Evolutionary conservation across 257 asterid genomes (phyloP).

Genomic region (Verbascum thapsus): DNA sequence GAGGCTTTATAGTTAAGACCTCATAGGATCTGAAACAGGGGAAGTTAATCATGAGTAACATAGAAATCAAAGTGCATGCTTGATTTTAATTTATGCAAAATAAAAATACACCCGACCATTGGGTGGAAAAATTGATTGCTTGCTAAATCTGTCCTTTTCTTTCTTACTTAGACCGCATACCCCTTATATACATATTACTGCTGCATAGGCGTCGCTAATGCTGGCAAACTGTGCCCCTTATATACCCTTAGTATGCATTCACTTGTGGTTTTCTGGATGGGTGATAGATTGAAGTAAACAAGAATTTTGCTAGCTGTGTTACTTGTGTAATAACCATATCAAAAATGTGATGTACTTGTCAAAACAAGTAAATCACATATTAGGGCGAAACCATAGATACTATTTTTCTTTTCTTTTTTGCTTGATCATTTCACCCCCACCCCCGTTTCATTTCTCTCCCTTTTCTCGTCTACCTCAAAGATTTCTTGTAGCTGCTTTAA

Average conservation of each 20-base stretch:
- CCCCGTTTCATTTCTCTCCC: too few species aligned
- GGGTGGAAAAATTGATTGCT: conserved; percentile 6
- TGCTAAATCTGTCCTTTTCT: background rate
- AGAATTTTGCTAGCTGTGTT: background rate
- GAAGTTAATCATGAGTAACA: background rate
- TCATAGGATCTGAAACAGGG: background rate
- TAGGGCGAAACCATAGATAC: background rate
- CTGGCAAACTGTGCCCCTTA: background rate
- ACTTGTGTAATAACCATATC: background rate
- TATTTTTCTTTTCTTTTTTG: background rate
- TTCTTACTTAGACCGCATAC: background rate
- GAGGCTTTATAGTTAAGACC: background rate
- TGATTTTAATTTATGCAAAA: background rate
- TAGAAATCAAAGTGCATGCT: background rate
- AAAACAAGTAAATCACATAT: background rate
- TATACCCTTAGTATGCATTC: background rate
- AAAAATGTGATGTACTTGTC: background rate
- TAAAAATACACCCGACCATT: background rate
- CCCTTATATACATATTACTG: background rate
- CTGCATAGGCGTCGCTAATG: background rate
- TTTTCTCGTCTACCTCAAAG: background rate
- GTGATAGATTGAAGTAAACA: background rate
- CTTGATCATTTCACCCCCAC: background rate
- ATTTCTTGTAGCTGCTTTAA: background rate
- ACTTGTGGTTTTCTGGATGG: background rate